Evolutionary conservation across 257 asterid genomes (phyloP), one percentile per base, ranked within the genome.

Genomic region (Rhazya stricta): DNA sequence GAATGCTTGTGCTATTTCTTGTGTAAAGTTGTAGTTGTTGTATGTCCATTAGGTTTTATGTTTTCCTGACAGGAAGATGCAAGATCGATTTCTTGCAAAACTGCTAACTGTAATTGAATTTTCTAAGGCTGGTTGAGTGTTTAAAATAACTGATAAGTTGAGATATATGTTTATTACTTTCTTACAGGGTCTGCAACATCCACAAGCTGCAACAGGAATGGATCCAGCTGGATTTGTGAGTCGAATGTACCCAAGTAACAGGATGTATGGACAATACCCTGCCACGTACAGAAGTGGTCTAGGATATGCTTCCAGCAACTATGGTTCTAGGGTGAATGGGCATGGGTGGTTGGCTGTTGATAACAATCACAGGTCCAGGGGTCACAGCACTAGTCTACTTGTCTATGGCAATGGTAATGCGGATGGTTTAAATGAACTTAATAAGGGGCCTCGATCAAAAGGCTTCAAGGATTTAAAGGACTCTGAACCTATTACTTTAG

Each of bases 381-480:
- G 77, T 21, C 82, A 81, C 36, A 82, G 82, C 29, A 77, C 54
- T 79, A 71, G 70, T n/a, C 71, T 73, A 37, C 62, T 57, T 62
- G 74, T 60, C 54, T 65, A 69, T 56, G 71, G 74, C 54, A 81
- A 66, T 73, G 85, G 73, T 61, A 77, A 61, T 15, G 62, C 67
- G 74, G 84, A 81, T 79, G 88, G 88, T 15, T 79, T 81, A 54
- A 81, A 79, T 76, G 88, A 84, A 74, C 77, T 84, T 56, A 84
- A 84, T 53, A 79, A 81, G 53, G 85, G 88, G 48, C 88, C 88
- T 54, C 80, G 88, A 39, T 63, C 80, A 36, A 84, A 79, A 71
- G 83, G 84, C 46, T 51, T 75, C n/a, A 79, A 84, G 79, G 82
- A 81, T 48, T 81, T 42, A 39, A 78, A 77, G 77, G 80, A 79